Conservation (phyloP, 2,329 filamentous ascomycete species). For the Aspergillus sergii region DNA sequence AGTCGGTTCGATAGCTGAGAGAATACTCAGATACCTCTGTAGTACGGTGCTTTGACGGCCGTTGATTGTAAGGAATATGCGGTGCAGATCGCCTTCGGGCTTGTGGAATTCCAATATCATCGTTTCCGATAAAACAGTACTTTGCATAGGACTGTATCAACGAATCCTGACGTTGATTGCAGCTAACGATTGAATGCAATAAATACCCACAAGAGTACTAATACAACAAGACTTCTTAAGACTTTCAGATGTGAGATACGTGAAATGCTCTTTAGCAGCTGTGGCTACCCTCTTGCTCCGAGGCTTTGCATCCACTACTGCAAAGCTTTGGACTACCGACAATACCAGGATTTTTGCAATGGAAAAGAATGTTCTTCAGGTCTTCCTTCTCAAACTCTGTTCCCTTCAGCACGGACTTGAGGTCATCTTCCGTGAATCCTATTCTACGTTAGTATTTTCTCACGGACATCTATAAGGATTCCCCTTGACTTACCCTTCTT, state of each 20-base stretch:
- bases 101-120: too few relatives aligned
- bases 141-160: not conserved
- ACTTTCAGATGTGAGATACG: not conserved
- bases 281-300: conserved; percentile 33
- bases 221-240: not conserved
- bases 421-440: conserved; percentile 34
- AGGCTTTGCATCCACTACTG: conserved; percentile 29
- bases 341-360: conserved; percentile 37
- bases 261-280: conserved; percentile 9
- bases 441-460: not conserved
- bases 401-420: conserved; percentile 30
- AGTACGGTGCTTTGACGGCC: too few relatives aligned
- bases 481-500: conserved; percentile 28
- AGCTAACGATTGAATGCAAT: not conserved
- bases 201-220: not conserved
- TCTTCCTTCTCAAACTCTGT: conserved; percentile 29
- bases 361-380: conserved; percentile 34
- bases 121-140: too few relatives aligned
- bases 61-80: too few relatives aligned
- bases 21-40: too few relatives aligned
- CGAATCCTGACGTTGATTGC: not conserved
- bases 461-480: not conserved
- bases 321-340: conserved; percentile 38
- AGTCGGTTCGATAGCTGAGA: too few relatives aligned
- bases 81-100: too few relatives aligned